Evolutionary conservation across 2,329 filamentous ascomycete genomes (phyloP).

Genomic region (Hypoxylon sp.): DNA sequence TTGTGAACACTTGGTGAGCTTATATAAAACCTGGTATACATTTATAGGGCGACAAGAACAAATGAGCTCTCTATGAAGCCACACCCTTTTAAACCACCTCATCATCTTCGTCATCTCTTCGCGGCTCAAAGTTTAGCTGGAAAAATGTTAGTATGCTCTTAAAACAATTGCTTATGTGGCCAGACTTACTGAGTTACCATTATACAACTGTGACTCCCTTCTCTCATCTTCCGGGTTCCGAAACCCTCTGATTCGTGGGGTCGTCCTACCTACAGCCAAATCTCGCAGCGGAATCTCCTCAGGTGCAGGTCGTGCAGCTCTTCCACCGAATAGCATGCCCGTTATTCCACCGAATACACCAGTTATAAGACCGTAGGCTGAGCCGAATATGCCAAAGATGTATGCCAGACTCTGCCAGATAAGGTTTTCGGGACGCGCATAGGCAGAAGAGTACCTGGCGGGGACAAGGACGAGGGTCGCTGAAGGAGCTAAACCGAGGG

Average conservation of each 20-base stretch:
- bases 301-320: slow-evolving; percentile 5
- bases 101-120: slow-evolving; percentile 66
- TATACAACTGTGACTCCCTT: slow-evolving; percentile 82
- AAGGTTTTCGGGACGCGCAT: slow-evolving; percentile 52
- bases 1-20: background rate
- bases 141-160: slow-evolving; percentile 49
- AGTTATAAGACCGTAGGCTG: slow-evolving; percentile 41
- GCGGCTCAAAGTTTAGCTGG: slow-evolving; percentile 78
- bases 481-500: slow-evolving; percentile 81
- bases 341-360: slow-evolving; percentile 51
- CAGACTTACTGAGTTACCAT: slow-evolving; percentile 84
- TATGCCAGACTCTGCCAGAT: slow-evolving; percentile 48
- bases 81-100: background rate
- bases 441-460: slow-evolving; percentile 64
- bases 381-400: slow-evolving; percentile 44
- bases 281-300: slow-evolving; percentile 53
- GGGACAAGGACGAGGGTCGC: slow-evolving; percentile 88
- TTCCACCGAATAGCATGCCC: slow-evolving; percentile 43
- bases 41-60: slow-evolving; percentile 3
- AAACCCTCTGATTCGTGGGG: slow-evolving; percentile 63
- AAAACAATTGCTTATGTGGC: background rate
- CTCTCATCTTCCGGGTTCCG: slow-evolving; percentile 68
- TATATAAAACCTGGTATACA: background rate
- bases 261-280: slow-evolving; percentile 49
- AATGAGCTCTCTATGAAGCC: background rate